These are phyloP conservation scores for Colletotrichum nymphaeae DNA, from an alignment of 2,329 filamentous ascomycete genomes.

Conservation along the genomic window DNA sequence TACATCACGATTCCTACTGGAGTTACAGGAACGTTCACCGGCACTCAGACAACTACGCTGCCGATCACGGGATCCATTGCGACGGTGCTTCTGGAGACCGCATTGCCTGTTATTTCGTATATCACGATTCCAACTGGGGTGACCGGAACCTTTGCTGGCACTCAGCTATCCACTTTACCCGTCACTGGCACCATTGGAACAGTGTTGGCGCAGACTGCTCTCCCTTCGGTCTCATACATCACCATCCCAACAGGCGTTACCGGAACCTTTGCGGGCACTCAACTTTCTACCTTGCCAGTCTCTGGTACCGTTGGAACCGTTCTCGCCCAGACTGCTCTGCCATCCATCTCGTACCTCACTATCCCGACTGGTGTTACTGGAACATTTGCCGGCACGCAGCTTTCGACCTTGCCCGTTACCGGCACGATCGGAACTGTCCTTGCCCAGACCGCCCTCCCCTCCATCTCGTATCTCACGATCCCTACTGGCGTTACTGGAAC, in stretches of 20 bases:
- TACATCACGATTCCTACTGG: constrained; percentile 9
- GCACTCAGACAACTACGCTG: constrained; percentile 8
- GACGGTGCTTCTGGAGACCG: not conserved
- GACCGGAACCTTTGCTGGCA: constrained; percentile 8
- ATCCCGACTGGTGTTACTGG: not conserved
- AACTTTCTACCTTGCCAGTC: not conserved
- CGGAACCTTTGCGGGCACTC: not conserved
- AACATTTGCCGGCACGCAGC: not conserved
- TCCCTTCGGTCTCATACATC: not conserved
- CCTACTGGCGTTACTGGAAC: not conserved
- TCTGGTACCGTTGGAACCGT: not conserved
- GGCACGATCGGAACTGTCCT: not conserved
- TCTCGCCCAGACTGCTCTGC: not conserved
- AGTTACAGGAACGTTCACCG: constrained; percentile 7
- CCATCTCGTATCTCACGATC: not conserved
- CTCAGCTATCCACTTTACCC: not conserved
- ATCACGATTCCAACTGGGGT: constrained; percentile 6
- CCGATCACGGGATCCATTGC: not conserved
- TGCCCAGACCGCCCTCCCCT: not conserved
- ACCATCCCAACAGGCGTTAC: not conserved
- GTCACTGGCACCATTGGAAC: not conserved
- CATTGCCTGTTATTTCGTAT: not conserved
- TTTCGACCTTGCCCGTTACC: not conserved
- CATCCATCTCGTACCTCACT: not conserved
- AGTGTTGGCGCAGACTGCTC: not conserved